phyloP scores from a whole-genome alignment of 495 filamentous ascomycete genomes.

The Penicillium goetzii region DNA sequence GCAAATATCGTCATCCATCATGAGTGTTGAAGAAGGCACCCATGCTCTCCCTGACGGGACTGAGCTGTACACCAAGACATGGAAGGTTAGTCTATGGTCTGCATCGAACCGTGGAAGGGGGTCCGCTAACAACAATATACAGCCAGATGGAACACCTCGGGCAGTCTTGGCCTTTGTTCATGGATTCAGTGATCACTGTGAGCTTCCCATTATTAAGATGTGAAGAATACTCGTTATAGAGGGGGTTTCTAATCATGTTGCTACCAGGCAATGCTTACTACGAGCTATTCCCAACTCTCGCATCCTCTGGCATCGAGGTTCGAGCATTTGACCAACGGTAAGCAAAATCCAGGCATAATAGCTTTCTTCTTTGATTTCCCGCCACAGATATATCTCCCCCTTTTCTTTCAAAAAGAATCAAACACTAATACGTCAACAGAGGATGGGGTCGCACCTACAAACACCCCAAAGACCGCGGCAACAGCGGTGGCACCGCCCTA shows the following conservation, averaged over 20 bases:
- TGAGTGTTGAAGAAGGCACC: constrained; percentile 40
- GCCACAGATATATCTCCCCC: neutral
- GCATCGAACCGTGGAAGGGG: neutral
- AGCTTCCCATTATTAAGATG: constrained; percentile 11
- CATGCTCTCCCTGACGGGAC: constrained; percentile 52
- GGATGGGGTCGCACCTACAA: constrained; percentile 61
- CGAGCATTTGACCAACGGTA: constrained; percentile 77
- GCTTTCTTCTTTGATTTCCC: neutral
- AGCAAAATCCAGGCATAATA: neutral
- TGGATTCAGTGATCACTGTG: constrained; percentile 81
- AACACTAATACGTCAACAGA: constrained; percentile 12
- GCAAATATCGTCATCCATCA: constrained; percentile 6
- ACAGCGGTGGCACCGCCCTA: constrained; percentile 68
- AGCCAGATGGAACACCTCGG: constrained; percentile 56
- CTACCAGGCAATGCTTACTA: constrained; percentile 66
- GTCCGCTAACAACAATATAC: constrained; percentile 5
- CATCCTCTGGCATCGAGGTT: constrained; percentile 71
- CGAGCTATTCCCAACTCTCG: constrained; percentile 68
- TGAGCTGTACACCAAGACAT: constrained; percentile 80
- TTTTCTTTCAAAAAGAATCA: neutral
- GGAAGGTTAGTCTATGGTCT: constrained; percentile 63
- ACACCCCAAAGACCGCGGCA: constrained; percentile 58
- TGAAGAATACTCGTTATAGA: neutral
- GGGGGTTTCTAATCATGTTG: constrained; percentile 3
- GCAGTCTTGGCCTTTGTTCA: constrained; percentile 80